Evolutionary conservation across 495 filamentous ascomycete species (phyloP).

Genomic region (Bathelium albidoporum): DNA sequence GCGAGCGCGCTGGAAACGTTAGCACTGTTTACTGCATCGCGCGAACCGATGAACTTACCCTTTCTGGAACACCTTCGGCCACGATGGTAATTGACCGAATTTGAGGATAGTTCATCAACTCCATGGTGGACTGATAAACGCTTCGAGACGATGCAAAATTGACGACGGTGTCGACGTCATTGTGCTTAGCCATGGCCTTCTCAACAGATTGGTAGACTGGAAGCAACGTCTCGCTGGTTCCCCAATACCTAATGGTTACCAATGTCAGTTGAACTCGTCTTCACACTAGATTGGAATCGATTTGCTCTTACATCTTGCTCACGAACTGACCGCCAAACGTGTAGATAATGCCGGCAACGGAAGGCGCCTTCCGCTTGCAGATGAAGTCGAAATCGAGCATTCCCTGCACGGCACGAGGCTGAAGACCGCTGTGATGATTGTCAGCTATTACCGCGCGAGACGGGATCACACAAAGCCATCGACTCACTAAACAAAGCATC

Average conservation of each 20-base stretch:
- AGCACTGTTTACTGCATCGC: neutral
- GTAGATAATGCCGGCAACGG: slow-evolving; percentile 98
- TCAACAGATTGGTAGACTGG: slow-evolving; percentile 92
- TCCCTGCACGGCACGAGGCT: slow-evolving; percentile 95
- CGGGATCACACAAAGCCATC: too few relatives aligned
- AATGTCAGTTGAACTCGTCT: slow-evolving; percentile 9
- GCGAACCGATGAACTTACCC: slow-evolving; percentile 48
- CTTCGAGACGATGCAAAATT: slow-evolving; percentile 98
- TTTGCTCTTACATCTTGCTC: slow-evolving; percentile 76
- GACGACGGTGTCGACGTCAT: slow-evolving; percentile 92
- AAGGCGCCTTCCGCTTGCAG: slow-evolving; percentile 94
- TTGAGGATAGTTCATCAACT: slow-evolving; percentile 94
- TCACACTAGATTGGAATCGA: neutral
- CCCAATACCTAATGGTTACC: slow-evolving; percentile 65
- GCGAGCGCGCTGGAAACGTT: slow-evolving; percentile 62
- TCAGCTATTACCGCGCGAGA: too few relatives aligned
- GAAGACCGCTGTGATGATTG: slow-evolving; percentile 58
- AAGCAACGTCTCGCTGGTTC: slow-evolving; percentile 96
- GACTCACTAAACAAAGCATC: slow-evolving; percentile 95
- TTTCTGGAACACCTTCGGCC: slow-evolving; percentile 96
- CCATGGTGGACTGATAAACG: slow-evolving; percentile 96
- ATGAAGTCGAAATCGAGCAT: slow-evolving; percentile 99
- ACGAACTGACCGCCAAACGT: slow-evolving; percentile 99
- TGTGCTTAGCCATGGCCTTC: slow-evolving; percentile 95
- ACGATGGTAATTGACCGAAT: slow-evolving; percentile 98